Evolutionary conservation across 2,329 filamentous ascomycete genomes (phyloP).

Genomic region (Raffaelea deltoideospora): DNA sequence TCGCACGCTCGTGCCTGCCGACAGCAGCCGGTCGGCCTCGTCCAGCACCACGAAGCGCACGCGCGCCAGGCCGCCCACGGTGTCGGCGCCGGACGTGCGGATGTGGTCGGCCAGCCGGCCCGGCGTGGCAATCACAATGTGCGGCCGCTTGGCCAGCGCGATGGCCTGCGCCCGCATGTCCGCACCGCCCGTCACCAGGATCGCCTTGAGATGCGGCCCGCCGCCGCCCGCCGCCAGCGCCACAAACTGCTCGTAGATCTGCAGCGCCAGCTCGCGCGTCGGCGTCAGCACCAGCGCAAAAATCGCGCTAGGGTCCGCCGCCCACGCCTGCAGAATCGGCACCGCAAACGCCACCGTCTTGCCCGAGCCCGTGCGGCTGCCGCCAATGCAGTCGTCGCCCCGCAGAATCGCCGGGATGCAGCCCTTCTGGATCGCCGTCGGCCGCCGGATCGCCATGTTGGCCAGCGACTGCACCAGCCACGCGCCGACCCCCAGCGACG

Average conservation of each 20-base stretch:
- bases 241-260: constrained; percentile 93
- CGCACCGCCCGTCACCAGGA: constrained; percentile 80
- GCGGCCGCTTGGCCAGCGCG: constrained; percentile 64
- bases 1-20: too few relatives aligned
- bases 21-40: constrained; percentile 82
- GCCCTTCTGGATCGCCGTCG: constrained; percentile 82
- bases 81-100: constrained; percentile 79
- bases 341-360: constrained; percentile 95
- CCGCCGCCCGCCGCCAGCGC: constrained; percentile 80
- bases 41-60: constrained; percentile 83
- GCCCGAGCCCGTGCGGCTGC: constrained; percentile 86
- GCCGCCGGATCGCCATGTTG: constrained; percentile 66
- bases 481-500: constrained; percentile 56
- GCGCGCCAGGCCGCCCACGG: constrained; percentile 63
- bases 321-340: constrained; percentile 87
- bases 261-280: constrained; percentile 79
- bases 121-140: constrained; percentile 88
- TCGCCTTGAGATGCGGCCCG: constrained; percentile 70
- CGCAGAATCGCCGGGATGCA: constrained; percentile 88
- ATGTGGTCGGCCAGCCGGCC: constrained; percentile 91
- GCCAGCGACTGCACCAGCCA: constrained; percentile 77
- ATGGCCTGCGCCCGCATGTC: constrained; percentile 90
- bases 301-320: constrained; percentile 80
- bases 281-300: constrained; percentile 83
- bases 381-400: constrained; percentile 87